These are phyloP conservation scores for Phoenix dactylifera DNA, from an alignment of 176 grass and related monocot genomes.

Conservation along the genomic window DNA sequence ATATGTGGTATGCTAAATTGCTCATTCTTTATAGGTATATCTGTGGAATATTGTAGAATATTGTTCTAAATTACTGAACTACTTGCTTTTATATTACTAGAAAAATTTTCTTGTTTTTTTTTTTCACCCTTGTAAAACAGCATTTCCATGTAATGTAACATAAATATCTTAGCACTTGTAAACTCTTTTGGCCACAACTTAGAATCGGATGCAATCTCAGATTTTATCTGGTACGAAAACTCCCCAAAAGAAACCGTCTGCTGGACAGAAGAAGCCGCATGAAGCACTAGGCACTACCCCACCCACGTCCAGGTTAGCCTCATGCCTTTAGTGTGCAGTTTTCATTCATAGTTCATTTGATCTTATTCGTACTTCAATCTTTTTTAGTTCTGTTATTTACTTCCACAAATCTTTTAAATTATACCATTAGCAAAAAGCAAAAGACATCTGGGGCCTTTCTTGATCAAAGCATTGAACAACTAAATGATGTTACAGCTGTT, in stretches of 20 bases:
- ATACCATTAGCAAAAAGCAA: conserved; percentile 76
- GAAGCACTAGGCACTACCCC: conserved; percentile 55
- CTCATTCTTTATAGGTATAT: too few relatives aligned
- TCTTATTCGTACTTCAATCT: background rate
- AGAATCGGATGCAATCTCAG: conserved; percentile 26
- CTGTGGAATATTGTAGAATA: too few relatives aligned
- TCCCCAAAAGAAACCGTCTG: conserved; percentile 64
- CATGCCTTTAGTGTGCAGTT: conserved; percentile 12
- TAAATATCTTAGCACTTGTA: too few relatives aligned
- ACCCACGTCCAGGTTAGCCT: conserved; percentile 54
- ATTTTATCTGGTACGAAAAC: conserved; percentile 51
- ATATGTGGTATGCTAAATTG: too few relatives aligned
- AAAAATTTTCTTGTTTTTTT: too few relatives aligned
- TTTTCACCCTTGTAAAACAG: too few relatives aligned
- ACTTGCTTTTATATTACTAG: too few relatives aligned
- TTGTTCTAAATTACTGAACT: too few relatives aligned
- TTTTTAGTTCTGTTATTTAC: background rate
- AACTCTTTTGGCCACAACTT: background rate
- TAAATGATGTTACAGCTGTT: conserved; percentile 99
- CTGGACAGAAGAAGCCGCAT: conserved; percentile 84
- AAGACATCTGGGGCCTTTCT: conserved; percentile 65
- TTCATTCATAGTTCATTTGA: conserved; percentile 5
- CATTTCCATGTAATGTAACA: too few relatives aligned
- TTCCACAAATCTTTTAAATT: conserved; percentile 13
- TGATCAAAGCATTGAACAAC: conserved; percentile 96